phyloP scores from a whole-genome alignment of 2,329 filamentous ascomycete species.

The Pseudopithomyces maydicus region DNA sequence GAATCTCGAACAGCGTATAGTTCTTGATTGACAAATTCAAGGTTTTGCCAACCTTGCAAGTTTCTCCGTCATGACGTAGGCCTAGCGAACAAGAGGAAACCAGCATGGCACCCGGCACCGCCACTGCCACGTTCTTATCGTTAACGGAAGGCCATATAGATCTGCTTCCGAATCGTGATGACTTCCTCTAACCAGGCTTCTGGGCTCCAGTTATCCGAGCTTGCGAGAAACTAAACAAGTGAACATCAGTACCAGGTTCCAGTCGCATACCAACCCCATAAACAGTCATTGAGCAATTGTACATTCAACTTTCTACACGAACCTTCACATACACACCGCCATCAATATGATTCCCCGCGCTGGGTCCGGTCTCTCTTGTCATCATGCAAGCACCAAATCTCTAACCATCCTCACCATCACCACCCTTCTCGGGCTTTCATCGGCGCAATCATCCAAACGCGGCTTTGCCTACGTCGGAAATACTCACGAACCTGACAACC shows the following conservation, averaged over 20 bases:
- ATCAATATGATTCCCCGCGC: background rate
- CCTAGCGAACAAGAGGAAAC: conserved; percentile 1
- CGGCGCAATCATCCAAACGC: conserved; percentile 58
- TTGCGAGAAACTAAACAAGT: too few species aligned
- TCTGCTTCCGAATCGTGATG: background rate
- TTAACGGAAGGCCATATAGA: background rate
- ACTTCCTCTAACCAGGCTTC: background rate
- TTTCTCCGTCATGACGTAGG: conserved; percentile 14
- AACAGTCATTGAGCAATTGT: too few species aligned
- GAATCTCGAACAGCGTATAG: background rate
- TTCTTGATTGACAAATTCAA: background rate
- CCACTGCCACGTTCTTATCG: conserved; percentile 10
- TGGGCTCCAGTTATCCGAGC: background rate
- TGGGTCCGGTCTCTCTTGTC: too few species aligned
- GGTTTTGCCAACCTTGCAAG: conserved; percentile 2
- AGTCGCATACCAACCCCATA: too few species aligned
- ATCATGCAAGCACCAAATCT: background rate
- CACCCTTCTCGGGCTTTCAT: background rate
- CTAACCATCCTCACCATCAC: background rate
- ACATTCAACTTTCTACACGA: too few species aligned
- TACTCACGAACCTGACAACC: conserved; percentile 61
- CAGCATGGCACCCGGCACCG: conserved; percentile 7
- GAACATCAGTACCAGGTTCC: too few species aligned
- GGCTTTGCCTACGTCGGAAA: conserved; percentile 74
- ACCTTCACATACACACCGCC: background rate